Evolutionary conservation across 1,284 basidiomycete species (phyloP).

Genomic region (Boletus mariae): DNA sequence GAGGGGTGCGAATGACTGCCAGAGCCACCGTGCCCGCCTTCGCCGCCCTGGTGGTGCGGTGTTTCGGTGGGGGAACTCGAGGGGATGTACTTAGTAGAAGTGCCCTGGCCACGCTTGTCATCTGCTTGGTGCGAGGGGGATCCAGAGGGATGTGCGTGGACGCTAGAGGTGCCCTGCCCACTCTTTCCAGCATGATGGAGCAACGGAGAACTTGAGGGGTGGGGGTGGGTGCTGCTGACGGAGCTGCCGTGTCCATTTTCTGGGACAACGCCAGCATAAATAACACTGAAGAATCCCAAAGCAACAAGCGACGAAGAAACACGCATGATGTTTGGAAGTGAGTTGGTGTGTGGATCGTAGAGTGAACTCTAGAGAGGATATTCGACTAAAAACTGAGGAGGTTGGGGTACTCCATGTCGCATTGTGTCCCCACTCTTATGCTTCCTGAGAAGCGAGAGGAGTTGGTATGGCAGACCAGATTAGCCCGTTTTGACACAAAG

Average conservation of each 20-base stretch:
- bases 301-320: slow-evolving; percentile 1
- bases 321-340: slow-evolving; percentile 9
- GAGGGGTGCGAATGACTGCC: neutral
- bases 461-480: neutral
- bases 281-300: slow-evolving; percentile 9
- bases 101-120: no score
- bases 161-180: neutral
- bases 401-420: neutral
- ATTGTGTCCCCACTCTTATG: neutral
- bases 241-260: neutral
- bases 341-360: neutral
- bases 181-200: neutral
- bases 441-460: neutral
- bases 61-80: neutral
- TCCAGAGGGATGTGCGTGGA: neutral
- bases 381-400: neutral
- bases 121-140: no score
- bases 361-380: neutral
- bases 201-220: neutral
- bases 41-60: neutral
- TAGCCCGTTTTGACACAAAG: neutral
- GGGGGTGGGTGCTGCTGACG: neutral
- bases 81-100: no score
- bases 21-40: neutral
- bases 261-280: slow-evolving; percentile 7